A percentile compares a stretch with the other conserved stretches of the same genome.
Evolutionary conservation across 768 basidiomycete species (phyloP).

Genomic region (Panaeolus papilionaceus): DNA sequence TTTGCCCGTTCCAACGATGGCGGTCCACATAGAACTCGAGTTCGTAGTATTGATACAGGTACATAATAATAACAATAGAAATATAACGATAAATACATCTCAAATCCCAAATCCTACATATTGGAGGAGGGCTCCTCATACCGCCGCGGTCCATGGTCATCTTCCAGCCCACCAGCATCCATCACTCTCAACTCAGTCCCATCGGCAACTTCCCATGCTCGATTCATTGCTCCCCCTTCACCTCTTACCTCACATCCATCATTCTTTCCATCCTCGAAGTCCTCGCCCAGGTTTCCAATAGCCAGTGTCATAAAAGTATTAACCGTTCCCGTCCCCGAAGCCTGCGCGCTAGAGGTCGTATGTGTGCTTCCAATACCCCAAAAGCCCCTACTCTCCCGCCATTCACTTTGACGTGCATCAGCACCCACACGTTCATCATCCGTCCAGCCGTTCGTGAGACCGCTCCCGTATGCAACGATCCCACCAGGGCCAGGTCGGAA

Average conservation of each 20-base stretch:
- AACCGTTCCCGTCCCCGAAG: neutral
- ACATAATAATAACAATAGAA: neutral
- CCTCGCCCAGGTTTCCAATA: slow-evolving; percentile 2
- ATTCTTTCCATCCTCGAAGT: neutral
- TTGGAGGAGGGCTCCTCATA: neutral
- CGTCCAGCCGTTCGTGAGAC: neutral
- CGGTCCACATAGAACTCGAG: too few species aligned
- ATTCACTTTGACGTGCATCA: neutral
- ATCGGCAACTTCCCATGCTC: neutral
- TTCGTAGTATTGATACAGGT: too few species aligned
- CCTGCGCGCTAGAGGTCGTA: neutral
- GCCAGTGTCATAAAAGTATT: neutral
- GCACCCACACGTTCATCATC: neutral
- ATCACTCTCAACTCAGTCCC: neutral
- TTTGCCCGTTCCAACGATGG: too few species aligned
- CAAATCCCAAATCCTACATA: neutral
- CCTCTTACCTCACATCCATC: neutral
- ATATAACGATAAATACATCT: neutral
- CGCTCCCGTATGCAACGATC: neutral
- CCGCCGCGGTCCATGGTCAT: neutral
- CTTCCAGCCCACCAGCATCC: neutral
- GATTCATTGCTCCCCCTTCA: neutral
- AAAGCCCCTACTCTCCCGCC: neutral
- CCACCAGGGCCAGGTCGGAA: neutral
- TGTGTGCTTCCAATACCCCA: neutral